These are phyloP conservation scores for Meira nashicola DNA, from an alignment of 1,284 basidiomycete genomes.

Conservation along the genomic window DNA sequence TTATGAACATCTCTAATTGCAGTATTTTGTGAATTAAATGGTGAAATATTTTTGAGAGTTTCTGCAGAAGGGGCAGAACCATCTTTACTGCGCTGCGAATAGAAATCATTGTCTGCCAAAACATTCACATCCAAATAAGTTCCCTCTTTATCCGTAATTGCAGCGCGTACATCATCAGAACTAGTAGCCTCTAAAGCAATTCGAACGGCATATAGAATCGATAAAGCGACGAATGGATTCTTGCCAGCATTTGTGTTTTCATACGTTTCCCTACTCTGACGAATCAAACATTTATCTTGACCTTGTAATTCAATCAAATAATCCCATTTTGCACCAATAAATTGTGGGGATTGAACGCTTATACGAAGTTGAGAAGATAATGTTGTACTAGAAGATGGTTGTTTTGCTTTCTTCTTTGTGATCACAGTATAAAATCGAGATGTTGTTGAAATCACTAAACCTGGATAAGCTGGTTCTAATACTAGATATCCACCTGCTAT, in stretches of 20 bases:
- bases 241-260: constrained; percentile 39
- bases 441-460: constrained; percentile 65
- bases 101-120: constrained; percentile 93
- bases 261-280: constrained; percentile 21
- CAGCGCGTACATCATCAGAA: constrained; percentile 10
- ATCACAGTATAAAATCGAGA: constrained; percentile 80
- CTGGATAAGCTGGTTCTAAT: constrained; percentile 49
- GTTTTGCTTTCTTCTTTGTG: constrained; percentile 3
- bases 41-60: constrained; percentile 60
- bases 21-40: constrained; percentile 60
- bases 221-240: constrained; percentile 89
- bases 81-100: constrained; percentile 67
- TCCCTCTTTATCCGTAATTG: constrained; percentile 7
- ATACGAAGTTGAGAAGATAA: neutral
- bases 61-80: constrained; percentile 30
- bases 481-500: constrained; percentile 56
- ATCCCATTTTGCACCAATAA: constrained; percentile 71
- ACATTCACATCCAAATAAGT: constrained; percentile 70
- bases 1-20: constrained; percentile 78
- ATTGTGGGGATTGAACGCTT: constrained; percentile 79
- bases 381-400: neutral
- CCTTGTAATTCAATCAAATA: constrained; percentile 59
- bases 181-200: constrained; percentile 57
- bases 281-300: constrained; percentile 19
- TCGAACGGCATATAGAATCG: constrained; percentile 70